phyloP scores from a whole-genome alignment of 345 rosid genomes.

The Eucalyptus cladocalyx region DNA sequence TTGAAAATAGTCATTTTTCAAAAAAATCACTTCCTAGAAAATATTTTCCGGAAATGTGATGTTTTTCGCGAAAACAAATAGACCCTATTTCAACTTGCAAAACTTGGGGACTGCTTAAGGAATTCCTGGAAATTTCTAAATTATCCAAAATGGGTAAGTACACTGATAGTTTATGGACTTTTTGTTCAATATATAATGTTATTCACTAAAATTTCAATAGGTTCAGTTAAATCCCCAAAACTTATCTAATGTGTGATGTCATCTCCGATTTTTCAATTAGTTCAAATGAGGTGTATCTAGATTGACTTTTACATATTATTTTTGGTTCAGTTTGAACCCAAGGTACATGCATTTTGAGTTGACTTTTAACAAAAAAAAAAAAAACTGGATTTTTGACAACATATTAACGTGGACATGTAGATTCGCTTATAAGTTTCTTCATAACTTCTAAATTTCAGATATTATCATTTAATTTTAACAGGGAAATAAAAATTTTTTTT shows the following conservation, averaged over 20 bases:
- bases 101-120: not conserved
- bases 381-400: too few relatives aligned
- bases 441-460: not conserved
- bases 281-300: not conserved
- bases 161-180: not conserved
- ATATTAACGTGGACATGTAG: not conserved
- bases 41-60: too few relatives aligned
- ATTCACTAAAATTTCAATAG: not conserved
- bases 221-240: not conserved
- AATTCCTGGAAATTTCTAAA: not conserved
- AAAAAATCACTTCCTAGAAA: too few relatives aligned
- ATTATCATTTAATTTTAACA: not conserved
- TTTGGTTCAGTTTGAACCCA: not conserved
- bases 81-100: not conserved
- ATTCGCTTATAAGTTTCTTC: not conserved
- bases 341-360: not conserved
- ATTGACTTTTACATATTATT: not conserved
- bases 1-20: too few relatives aligned
- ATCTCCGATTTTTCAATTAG: not conserved
- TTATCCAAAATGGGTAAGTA: not conserved
- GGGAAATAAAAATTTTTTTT: too few relatives aligned
- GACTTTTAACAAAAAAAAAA: too few relatives aligned
- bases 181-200: not conserved
- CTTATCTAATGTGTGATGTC: not conserved
- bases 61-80: too few relatives aligned